Base-by-base conservation (phyloP, 306 rosid species). In the Amphicarpaea edgeworthii region DNA sequence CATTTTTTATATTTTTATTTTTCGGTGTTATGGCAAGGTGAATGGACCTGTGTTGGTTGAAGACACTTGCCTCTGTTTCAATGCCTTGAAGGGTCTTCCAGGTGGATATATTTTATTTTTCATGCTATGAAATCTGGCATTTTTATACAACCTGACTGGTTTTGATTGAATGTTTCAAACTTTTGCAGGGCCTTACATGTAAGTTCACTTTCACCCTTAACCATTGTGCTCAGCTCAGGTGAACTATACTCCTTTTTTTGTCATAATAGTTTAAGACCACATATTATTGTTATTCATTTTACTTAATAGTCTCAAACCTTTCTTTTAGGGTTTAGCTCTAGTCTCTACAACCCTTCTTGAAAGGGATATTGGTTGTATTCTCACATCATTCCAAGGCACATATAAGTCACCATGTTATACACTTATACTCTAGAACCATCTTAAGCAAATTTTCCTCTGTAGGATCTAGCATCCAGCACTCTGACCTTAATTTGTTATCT, bases 1-100 rank as follows among this genome's bases (percentile, higher is more conserved):
- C 6, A 14, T 61, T 61, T 7, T 30, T 28, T 59, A 2, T 28
- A 54, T 40, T 34, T 46, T 77, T 62, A n/a, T 69, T 62, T 37
- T 38, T 28, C 3, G 20, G 46, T 68, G 1, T n/a, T n/a, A 65
- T 81, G 77, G 71, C 32, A 77, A 93, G 98, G 93, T 95, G 68
- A 88, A 95, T 53, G 98, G 97, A 64, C 98, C 98, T 40, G 98
- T 94, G 59, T 87, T 94, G 65, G 98, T 94, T 17, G 98, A 94
- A 87, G 97, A 94, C 74, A 92, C 97, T 58, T 94, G 97, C 87
- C 98, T 94, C 62, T 94, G 98, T 86, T 94, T 92, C 88, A 94
- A 91, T 89, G 93, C 97, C 58, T 85, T 94, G 70, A 88, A 92
- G 85, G 98, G 98, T 83, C 98, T 94, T 76, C 98, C 98, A 46